phyloP scores from a whole-genome alignment of 2,329 filamentous ascomycete species.

The Ophiobolus disseminans region DNA sequence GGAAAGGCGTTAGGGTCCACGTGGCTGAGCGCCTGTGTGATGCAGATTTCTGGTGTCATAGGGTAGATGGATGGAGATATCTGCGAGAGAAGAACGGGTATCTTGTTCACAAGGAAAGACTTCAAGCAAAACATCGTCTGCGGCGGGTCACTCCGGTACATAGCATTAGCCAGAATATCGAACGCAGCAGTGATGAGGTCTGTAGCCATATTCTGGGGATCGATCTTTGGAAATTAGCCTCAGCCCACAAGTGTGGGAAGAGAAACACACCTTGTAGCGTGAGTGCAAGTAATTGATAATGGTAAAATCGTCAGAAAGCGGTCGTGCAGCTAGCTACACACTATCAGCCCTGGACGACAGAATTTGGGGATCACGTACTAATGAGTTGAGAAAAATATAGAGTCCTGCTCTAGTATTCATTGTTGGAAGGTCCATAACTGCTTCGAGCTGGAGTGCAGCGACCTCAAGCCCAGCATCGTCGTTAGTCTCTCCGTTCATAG shows the following conservation, averaged over 20 bases:
- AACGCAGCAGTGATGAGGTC: constrained; percentile 90
- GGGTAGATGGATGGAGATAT: constrained; percentile 66
- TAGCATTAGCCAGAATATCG: constrained; percentile 85
- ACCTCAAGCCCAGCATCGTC: constrained; percentile 50
- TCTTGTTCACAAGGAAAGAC: constrained; percentile 82
- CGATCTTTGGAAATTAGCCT: constrained; percentile 61
- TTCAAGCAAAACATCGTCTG: constrained; percentile 75
- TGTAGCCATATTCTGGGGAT: constrained; percentile 77
- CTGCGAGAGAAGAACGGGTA: constrained; percentile 67
- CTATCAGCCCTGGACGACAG: constrained; percentile 39
- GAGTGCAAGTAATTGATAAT: constrained; percentile 84
- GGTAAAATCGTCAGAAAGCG: constrained; percentile 79
- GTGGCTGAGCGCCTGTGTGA: constrained; percentile 69
- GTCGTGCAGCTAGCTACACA: constrained; percentile 77
- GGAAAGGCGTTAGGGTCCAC: constrained; percentile 70
- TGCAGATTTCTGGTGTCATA: constrained; percentile 68
- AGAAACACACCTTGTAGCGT: constrained; percentile 72
- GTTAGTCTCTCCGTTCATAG: constrained; percentile 51
- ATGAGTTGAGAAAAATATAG: constrained; percentile 83
- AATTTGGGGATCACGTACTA: constrained; percentile 60
- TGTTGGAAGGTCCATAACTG: constrained; percentile 70
- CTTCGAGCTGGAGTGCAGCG: constrained; percentile 60
- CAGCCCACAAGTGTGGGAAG: not conserved
- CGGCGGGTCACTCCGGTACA: constrained; percentile 70
- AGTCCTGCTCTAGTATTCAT: constrained; percentile 81